Evolutionary conservation across 306 rosid species (phyloP), one percentile per base, ranked within the genome.

Genomic region (Cucurbita pepo): DNA sequence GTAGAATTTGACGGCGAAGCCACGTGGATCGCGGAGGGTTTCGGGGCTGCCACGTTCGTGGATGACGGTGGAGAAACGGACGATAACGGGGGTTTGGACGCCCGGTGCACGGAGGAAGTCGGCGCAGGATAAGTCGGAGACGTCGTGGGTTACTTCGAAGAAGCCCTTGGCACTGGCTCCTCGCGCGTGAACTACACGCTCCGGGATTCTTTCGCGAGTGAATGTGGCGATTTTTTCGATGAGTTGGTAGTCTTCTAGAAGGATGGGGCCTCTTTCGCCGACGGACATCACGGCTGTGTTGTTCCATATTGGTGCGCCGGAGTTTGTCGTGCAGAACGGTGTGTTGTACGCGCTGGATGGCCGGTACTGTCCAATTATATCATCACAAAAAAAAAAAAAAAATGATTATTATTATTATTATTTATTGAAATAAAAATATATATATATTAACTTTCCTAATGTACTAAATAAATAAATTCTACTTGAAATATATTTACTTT

Each of bases 41-140:
- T 93, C 98, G 57, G 98, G 98, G 86, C 98, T 93, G 72, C 98
- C 98, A 50, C 97, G 96, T 81, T 93, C 98, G 62, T 90, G 98
- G 81, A 90, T 90, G 51, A 90, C 97, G 57, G 98, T 93, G 6
- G 97, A 93, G 85, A 93, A 93, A n/a, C 97, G 97, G 13, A 90
- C 91, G 62, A 93, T 88, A 15, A 90, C 85, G 10, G 98, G 98
- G 10, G 98, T 93, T 84, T 93, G 98, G 78, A 90, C 98, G 12
- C 97, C 98, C 14, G 97, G 97, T 60, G 88, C 87, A 14, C 97
- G 87, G 51, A 93, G 97, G 85, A 93, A 93, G 81, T 93, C 98
- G 3, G 98, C 98, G 78, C 96, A 93, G 7, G 91, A 73, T 25
- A 93, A 89, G 83, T 90, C 83, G 41, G 98, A 83, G 38, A 93